Conservation (phyloP, 495 filamentous ascomycete genomes). For the Annulohypoxylon stygium region DNA sequence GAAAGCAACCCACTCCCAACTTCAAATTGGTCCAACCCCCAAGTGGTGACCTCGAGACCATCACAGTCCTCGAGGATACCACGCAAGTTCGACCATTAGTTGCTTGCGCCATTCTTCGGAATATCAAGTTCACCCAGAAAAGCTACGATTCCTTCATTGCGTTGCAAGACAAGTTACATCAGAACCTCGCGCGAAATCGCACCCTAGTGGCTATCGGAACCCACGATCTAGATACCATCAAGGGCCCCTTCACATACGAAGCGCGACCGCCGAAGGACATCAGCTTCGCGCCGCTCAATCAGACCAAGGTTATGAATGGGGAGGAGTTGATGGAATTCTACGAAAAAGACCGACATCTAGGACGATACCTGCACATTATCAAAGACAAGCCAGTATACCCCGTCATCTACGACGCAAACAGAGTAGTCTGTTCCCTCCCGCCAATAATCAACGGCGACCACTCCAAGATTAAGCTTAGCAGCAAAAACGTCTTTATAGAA, state of each 20-base stretch:
- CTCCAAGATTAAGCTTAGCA: constrained; percentile 92
- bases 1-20: constrained; percentile 77
- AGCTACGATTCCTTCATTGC: constrained; percentile 97
- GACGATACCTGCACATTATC: constrained; percentile 88
- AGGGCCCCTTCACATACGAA: constrained; percentile 97
- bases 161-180: constrained; percentile 97
- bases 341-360: constrained; percentile 77
- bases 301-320: constrained; percentile 86
- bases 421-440: constrained; percentile 90
- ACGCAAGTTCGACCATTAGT: constrained; percentile 85
- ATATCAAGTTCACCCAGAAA: constrained; percentile 89
- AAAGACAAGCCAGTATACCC: constrained; percentile 93
- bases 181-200: constrained; percentile 92
- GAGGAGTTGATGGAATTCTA: constrained; percentile 95
- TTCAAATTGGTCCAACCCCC: constrained; percentile 79
- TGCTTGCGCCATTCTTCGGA: constrained; percentile 86
- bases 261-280: constrained; percentile 93
- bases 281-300: constrained; percentile 90
- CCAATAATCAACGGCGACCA: constrained; percentile 98
- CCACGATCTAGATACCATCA: constrained; percentile 92
- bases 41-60: constrained; percentile 79
- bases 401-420: constrained; percentile 92
- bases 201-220: constrained; percentile 97
- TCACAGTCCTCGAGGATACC: constrained; percentile 85
- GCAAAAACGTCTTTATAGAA: constrained; percentile 95